Percentiles rank a stretch among this genome's conserved stretches.
Conservation (phyloP, 805 yeast species). For the Scheffersomyces ergatensis region DNA sequence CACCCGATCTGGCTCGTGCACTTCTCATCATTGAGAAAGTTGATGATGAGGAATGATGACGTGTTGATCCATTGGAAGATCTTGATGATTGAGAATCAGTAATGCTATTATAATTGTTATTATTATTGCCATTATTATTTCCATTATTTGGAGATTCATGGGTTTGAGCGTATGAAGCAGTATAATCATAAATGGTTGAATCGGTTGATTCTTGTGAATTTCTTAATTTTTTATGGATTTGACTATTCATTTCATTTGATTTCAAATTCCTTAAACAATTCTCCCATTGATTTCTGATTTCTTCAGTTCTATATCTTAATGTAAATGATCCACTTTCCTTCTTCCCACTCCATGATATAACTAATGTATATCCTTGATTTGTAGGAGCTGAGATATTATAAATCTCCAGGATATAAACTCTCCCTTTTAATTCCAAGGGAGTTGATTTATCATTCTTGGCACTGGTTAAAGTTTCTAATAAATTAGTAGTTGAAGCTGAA, state of each 20-base stretch:
- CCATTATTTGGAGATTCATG: slow-evolving; percentile 10
- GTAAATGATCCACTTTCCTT: slow-evolving; percentile 85
- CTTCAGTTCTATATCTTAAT: slow-evolving; percentile 80
- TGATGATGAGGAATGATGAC: slow-evolving; percentile 42
- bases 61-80: slow-evolving; percentile 25
- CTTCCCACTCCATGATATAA: slow-evolving; percentile 80
- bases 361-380: slow-evolving; percentile 51
- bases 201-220: slow-evolving; percentile 32
- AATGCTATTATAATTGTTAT: too few species aligned
- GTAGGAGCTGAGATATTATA: slow-evolving; percentile 38
- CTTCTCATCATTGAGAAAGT: slow-evolving; percentile 44
- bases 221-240: slow-evolving; percentile 32
- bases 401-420: slow-evolving; percentile 73
- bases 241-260: slow-evolving; percentile 38
- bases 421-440: slow-evolving; percentile 64
- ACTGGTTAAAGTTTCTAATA: slow-evolving; percentile 32
- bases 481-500: slow-evolving; percentile 31
- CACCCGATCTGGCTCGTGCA: slow-evolving; percentile 19
- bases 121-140: too few species aligned
- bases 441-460: slow-evolving; percentile 22
- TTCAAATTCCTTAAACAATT: slow-evolving; percentile 53
- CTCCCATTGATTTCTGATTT: slow-evolving; percentile 81
- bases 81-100: slow-evolving; percentile 21
- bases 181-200: slow-evolving; percentile 13
- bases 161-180: slow-evolving; percentile 8